Evolutionary conservation across 495 filamentous ascomycete genomes (phyloP), one percentile per base, ranked within the genome.

Genomic region (Penicillium goetzii): DNA sequence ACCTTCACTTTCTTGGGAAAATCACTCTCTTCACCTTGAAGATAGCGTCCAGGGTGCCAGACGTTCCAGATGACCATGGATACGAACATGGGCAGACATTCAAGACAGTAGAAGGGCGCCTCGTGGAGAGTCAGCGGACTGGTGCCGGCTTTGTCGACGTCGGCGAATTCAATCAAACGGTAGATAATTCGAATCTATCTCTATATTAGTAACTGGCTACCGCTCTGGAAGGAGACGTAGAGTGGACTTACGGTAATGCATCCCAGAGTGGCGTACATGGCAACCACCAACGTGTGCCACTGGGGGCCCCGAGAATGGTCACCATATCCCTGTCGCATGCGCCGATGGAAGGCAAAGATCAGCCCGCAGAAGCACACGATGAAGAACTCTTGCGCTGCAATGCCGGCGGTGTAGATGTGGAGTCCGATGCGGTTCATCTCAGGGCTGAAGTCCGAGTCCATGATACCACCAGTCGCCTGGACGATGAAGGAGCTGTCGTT

Each of bases 371-470:
- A 87, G 17, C 81, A 53, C 8, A 84, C 8, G n/a, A 88, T 81
- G 71, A 87, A 87, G 54, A 80, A 64, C 62, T 84, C 68, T 62
- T 88, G 86, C 6, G 85, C 49, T 12, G 81, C 81, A 25, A 87
- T 78, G 10, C 86, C 86, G 10, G 72, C 79, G 68, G 85, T 82
- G 66, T 87, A 88, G 33, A 88, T 76, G 58, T 85, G 75, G 14
- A 82, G 69, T 0, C 84, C 85, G 40, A 76, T 70, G 6, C n/a
- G 15, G 58, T 74, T 68, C 49, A 72, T 60, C 33, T 57, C 15
- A 21, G 21, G 25, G 45, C 54, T 40, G 38, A 63, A 57, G 51
- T 60, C 19, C 45, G 30, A 49, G 58, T 60, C 58, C 58, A 60
- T 63, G 28, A 14, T 70, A 36, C 82, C 84, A 12, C 86, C 86